Evolutionary conservation across 208 protist species (phyloP).

Genomic region (Leishmania turanica): DNA sequence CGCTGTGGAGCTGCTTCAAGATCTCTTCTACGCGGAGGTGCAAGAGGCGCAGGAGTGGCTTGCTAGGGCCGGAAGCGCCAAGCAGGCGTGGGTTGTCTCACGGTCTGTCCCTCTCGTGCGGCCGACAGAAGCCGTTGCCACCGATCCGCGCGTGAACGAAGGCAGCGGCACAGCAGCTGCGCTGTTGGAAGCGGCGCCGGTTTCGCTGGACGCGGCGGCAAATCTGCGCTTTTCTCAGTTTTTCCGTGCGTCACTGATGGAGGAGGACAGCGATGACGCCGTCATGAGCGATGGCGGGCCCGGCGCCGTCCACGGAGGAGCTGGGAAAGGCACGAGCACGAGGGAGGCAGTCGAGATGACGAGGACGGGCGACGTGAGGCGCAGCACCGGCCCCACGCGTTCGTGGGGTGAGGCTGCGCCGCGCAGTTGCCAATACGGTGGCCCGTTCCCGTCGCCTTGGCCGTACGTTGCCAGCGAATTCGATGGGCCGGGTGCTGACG

Average conservation of each 20-base stretch:
- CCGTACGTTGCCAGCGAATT: neutral
- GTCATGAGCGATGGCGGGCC: neutral
- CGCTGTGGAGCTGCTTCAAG: conserved; percentile 22
- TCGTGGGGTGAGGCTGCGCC: no score
- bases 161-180: neutral
- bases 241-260: conserved; percentile 16
- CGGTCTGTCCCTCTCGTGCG: neutral
- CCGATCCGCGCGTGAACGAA: neutral
- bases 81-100: neutral
- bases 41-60: conserved; percentile 8
- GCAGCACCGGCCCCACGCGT: neutral
- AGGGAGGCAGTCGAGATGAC: neutral
- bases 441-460: neutral
- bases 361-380: neutral
- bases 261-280: neutral
- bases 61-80: neutral
- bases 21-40: conserved; percentile 23
- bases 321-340: neutral
- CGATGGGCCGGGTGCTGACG: no score
- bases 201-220: conserved; percentile 8
- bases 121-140: neutral
- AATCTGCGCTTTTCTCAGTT: conserved; percentile 14
- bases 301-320: neutral
- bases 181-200: conserved; percentile 8
- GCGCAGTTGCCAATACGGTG: neutral